Percentiles rank a stretch among this genome's conserved stretches.
These are phyloP conservation scores for Diplodia mutila DNA, from an alignment of 2,329 filamentous ascomycete species.

Conservation along the genomic window DNA sequence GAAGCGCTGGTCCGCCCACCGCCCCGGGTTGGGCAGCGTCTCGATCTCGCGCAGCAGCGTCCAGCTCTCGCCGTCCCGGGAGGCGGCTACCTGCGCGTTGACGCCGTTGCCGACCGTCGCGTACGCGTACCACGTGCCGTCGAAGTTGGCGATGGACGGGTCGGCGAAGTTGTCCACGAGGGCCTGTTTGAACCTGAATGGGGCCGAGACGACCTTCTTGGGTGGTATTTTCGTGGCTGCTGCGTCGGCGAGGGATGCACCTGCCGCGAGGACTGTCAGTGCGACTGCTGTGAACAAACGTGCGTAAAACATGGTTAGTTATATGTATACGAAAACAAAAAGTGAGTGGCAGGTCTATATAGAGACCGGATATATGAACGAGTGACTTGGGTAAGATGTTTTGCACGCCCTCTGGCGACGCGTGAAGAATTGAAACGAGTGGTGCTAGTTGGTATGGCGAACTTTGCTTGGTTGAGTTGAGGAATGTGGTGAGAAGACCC, in stretches of 20 bases:
- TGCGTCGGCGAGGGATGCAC: neutral
- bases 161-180: constrained; percentile 38
- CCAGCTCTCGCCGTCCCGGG: constrained; percentile 41
- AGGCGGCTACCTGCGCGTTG: constrained; percentile 44
- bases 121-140: constrained; percentile 44
- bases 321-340: neutral
- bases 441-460: neutral
- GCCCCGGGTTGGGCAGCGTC: constrained; percentile 35
- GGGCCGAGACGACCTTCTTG: neutral
- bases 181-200: neutral
- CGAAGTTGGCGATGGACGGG: constrained; percentile 37
- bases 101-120: constrained; percentile 33
- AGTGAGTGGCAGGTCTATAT: neutral
- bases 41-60: constrained; percentile 33
- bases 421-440: neutral
- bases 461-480: neutral
- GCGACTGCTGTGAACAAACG: neutral
- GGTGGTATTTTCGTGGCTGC: neutral
- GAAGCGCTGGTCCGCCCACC: constrained; percentile 31
- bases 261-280: neutral
- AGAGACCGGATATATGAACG: neutral
- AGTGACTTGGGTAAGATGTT: neutral
- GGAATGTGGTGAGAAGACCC: neutral
- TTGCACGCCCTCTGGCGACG: neutral
- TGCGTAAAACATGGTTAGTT: neutral